Percentiles rank a stretch among this genome's conserved stretches.
These are phyloP conservation scores for Leptomonas pyrrhocoris DNA, from an alignment of 208 protist genomes.

Conservation along the genomic window DNA sequence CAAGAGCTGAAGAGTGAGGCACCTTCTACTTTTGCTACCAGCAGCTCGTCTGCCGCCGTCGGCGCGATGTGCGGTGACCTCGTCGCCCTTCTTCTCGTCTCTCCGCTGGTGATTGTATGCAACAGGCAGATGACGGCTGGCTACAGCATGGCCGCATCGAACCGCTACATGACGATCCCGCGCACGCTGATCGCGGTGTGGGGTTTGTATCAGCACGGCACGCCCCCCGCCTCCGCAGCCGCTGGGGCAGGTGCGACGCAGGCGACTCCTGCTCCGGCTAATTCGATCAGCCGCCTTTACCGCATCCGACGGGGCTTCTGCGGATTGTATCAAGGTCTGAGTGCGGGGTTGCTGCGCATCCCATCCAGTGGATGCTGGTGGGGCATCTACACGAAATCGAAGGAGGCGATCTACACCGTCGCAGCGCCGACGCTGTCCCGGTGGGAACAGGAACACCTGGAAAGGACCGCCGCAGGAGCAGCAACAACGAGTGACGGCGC, in stretches of 20 bases:
- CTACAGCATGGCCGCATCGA: conserved; percentile 68
- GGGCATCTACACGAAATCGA: conserved; percentile 77
- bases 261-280: too few relatives aligned
- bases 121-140: conserved; percentile 87
- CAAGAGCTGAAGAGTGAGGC: not conserved
- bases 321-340: conserved; percentile 74
- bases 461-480: conserved; percentile 5
- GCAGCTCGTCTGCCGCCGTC: conserved; percentile 56
- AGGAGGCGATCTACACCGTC: conserved; percentile 66
- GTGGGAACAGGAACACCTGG: conserved; percentile 47
- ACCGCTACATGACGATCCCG: conserved; percentile 47
- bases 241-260: too few relatives aligned
- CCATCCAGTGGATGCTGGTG: conserved; percentile 87
- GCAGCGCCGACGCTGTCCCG: conserved; percentile 49
- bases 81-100: conserved; percentile 64
- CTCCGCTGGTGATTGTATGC: conserved; percentile 68
- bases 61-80: conserved; percentile 80
- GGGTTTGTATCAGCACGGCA: conserved; percentile 42
- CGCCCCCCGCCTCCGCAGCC: not conserved
- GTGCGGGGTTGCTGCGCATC: conserved; percentile 65
- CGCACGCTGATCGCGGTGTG: conserved; percentile 56
- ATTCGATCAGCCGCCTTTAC: not conserved
- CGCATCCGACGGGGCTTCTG: conserved; percentile 38
- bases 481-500: not conserved
- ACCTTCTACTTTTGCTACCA: conserved; percentile 17